Percentiles rank a stretch among this genome's conserved stretches.
phyloP scores from a whole-genome alignment of 139 green algal genomes.

The Chlorella sorokiniana region DNA sequence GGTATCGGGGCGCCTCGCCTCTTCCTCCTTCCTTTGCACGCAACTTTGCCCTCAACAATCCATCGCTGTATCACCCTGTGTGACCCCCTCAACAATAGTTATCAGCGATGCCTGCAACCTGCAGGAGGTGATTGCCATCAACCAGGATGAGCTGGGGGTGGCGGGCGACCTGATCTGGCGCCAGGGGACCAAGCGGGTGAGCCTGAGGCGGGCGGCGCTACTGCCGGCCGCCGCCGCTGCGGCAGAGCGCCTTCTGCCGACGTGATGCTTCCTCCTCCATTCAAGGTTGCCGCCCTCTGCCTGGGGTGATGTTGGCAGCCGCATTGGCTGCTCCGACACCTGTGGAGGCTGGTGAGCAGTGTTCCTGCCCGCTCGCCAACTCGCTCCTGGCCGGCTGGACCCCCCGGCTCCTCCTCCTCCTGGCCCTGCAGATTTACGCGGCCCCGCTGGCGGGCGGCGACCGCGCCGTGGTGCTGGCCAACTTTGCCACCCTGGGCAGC shows the following conservation, averaged over 20 bases:
- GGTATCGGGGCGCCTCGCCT: no score
- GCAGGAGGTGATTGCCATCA: slow-evolving; percentile 65
- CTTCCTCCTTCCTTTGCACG: background rate
- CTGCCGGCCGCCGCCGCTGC: no score
- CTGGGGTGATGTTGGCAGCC: no score
- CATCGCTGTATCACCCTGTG: background rate
- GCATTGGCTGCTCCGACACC: no score
- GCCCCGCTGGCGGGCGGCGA: slow-evolving; percentile 48
- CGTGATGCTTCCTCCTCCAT: no score
- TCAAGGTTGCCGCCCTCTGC: no score
- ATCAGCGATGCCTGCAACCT: background rate
- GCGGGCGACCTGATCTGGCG: slow-evolving; percentile 64
- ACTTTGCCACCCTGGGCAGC: slow-evolving; percentile 35
- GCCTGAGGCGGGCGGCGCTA: no score
- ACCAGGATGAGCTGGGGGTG: slow-evolving; percentile 64
- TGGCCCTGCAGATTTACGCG: slow-evolving; percentile 52
- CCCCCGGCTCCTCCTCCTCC: background rate
- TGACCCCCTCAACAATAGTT: no score
- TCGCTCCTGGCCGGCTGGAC: no score
- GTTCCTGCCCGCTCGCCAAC: no score
- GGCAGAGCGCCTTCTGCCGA: no score
- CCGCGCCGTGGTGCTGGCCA: slow-evolving; percentile 58
- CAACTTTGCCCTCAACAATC: background rate
- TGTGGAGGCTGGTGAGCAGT: no score
- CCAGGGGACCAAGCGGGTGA: slow-evolving; percentile 44